Evolutionary conservation across 1,139 yeast genomes (phyloP), one percentile per base, ranked within the genome.

Genomic region (Saccharomyces hybrid): DNA sequence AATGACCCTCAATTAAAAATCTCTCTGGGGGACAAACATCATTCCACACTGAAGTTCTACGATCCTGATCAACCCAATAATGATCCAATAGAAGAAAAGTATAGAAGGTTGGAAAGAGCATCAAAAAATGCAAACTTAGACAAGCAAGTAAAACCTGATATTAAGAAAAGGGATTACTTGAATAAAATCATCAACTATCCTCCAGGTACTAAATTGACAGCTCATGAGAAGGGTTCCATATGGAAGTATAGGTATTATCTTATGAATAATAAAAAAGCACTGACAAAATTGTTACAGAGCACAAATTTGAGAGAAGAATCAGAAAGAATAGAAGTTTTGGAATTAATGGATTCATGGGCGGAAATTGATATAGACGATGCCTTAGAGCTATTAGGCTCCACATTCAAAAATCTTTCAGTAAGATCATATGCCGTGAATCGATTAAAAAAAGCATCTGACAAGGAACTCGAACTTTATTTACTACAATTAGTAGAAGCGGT

Each of bases 161-260:
- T 97, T 1, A 86, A 84, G 63, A 76, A 86, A 46, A 76, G 97
- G 60, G 93, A 86, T 60, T 86, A 87, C 60, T 75, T 93, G 53
- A 75, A 82, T 57, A 77, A 72, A 53, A 87, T 91, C 4, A 75
- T 91, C 52, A 76, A 78, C 38, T 88, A 84, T 62, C 93, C 97
- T 1, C 90, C 97, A 1, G 93, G 89, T 48, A 85, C 88, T 50
- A 89, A 84, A 62, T 75, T 93, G 50, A 79, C 84, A 5, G 91
- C 87, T 53, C 83, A 86, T 65, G 98, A 93, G 61, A 90, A 88
- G 73, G 90, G 90, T 61, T 72, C 90, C 63, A 78, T 95, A 16
- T 93, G 98, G 98, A 88, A 88, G 70, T 93, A 87, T 70, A 75
- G 99, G 53, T 93, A 88, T 72, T 91, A 85, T 69, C 78, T 91